Conservation (phyloP, 2,329 filamentous ascomycete genomes). For the Aspergillus fumigatiaffinis region DNA sequence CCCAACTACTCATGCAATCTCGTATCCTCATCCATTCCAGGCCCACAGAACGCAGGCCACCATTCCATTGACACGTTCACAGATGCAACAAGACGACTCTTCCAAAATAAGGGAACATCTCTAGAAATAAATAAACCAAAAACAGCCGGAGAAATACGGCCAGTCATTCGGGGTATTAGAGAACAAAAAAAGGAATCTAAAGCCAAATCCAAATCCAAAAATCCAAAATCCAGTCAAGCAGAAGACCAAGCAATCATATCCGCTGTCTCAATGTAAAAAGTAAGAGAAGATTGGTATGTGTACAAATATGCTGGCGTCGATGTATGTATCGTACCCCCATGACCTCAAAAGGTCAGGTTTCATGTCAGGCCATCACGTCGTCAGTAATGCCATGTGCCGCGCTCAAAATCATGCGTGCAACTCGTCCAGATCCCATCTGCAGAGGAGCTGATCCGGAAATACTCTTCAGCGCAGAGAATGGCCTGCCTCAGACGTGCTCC, state of each 20-base stretch:
- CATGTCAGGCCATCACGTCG: not conserved
- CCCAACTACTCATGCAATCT: no score
- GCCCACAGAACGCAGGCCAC: not conserved
- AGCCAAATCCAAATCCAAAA: not conserved
- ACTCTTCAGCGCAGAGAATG: no score
- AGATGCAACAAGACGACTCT: not conserved
- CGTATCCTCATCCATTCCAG: no score
- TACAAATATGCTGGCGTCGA: conserved; percentile 7
- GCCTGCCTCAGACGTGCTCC: no score
- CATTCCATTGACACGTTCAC: not conserved
- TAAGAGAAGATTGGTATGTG: conserved; percentile 5
- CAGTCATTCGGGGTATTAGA: conserved; percentile 16
- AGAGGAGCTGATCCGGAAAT: no score
- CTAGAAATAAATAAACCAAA: not conserved
- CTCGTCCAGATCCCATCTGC: no score
- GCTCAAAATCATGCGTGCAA: no score
- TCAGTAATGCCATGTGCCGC: no score
- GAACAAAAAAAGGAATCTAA: conserved; percentile 4
- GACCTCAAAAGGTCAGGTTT: not conserved
- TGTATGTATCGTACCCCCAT: conserved; percentile 5
- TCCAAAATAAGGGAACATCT: not conserved
- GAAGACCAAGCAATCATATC: conserved; percentile 3
- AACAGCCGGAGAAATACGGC: conserved; percentile 4
- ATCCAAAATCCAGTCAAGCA: not conserved
- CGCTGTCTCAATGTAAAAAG: not conserved